phyloP scores from a whole-genome alignment of 2,329 filamentous ascomycete genomes.

The Fusarium penzigii region DNA sequence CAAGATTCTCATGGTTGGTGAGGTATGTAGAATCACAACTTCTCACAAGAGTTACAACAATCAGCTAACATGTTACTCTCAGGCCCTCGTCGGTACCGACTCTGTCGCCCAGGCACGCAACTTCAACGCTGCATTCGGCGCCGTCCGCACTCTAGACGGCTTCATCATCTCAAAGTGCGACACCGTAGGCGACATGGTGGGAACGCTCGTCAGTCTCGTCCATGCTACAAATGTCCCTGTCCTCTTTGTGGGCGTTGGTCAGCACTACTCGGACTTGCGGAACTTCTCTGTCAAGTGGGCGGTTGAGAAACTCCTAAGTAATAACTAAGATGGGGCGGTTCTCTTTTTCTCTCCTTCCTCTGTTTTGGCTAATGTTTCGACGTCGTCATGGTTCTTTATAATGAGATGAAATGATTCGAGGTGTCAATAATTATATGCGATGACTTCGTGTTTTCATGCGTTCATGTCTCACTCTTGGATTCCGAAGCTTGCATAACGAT shows the following conservation, averaged over 20 bases:
- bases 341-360: background rate
- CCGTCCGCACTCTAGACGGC: slow-evolving; percentile 78
- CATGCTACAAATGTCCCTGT: slow-evolving; percentile 97
- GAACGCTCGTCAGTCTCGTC: slow-evolving; percentile 92
- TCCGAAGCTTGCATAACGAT: too few relatives aligned
- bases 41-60: slow-evolving; percentile 18
- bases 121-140: slow-evolving; percentile 91
- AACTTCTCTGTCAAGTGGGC: slow-evolving; percentile 72
- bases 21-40: slow-evolving; percentile 36
- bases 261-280: slow-evolving; percentile 68
- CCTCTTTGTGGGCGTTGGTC: slow-evolving; percentile 79
- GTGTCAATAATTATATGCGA: too few relatives aligned
- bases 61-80: slow-evolving; percentile 6
- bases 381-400: too few relatives aligned
- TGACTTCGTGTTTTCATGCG: too few relatives aligned
- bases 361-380: too few relatives aligned
- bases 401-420: too few relatives aligned
- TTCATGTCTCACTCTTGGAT: too few relatives aligned
- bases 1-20: slow-evolving; percentile 95
- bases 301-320: slow-evolving; percentile 64
- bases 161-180: slow-evolving; percentile 99
- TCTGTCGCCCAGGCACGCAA: slow-evolving; percentile 94
- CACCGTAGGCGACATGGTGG: slow-evolving; percentile 99
- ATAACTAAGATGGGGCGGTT: slow-evolving; percentile 33
- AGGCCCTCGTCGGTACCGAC: slow-evolving; percentile 91